Base-by-base conservation (phyloP, 768 basidiomycete genomes). In the Leccinum subtestaceum region DNA sequence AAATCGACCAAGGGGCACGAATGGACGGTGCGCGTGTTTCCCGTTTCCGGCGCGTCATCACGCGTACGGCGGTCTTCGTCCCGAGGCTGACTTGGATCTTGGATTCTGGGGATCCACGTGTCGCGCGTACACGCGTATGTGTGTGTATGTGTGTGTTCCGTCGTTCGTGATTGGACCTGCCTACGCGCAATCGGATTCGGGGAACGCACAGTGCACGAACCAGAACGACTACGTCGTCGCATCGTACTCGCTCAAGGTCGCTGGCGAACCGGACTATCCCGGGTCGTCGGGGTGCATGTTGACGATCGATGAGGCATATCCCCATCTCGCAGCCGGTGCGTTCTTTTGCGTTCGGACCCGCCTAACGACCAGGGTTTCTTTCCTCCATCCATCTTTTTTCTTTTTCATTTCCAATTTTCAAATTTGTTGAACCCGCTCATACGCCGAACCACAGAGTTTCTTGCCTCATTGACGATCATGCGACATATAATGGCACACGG, bases 401-500 rank as follows among this genome's bases (percentile, higher is more conserved):
- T 17, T 9, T 40, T n/a, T 5, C 43, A 45, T 21, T 21, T 45
- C 11, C 19, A 5, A 45, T 19, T 21, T 21, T 45, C 43, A 34
- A 34, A 34, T 34, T 34, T 34, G 34, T 21, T 45, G 43, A 21
- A 45, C n/a, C 31, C 19, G 53, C 61, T 69, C 50, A 59, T 40
- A 47, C 31, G 38, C 36, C 51, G 43, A 65, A 51, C 21, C 3
- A 59, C 70, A 88, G 86, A 88, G 61, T 69, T 88, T 56, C 76
- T 88, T 11, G 83, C 84, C 4, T 81, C 85, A 1, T 67, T 86
- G 47, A 79, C 80, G 69, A 84, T 88, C 61, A 84, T 88, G 84
- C 79, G 85, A 11, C 82, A 86, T 64, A 86, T 88, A 31, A 78
- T 69, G 6, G 72, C 75, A 36, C 74, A 84, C 61, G 72, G 78